These are phyloP conservation scores for Fusarium xylarioides DNA, from an alignment of 2,329 filamentous ascomycete genomes.

Conservation along the genomic window DNA sequence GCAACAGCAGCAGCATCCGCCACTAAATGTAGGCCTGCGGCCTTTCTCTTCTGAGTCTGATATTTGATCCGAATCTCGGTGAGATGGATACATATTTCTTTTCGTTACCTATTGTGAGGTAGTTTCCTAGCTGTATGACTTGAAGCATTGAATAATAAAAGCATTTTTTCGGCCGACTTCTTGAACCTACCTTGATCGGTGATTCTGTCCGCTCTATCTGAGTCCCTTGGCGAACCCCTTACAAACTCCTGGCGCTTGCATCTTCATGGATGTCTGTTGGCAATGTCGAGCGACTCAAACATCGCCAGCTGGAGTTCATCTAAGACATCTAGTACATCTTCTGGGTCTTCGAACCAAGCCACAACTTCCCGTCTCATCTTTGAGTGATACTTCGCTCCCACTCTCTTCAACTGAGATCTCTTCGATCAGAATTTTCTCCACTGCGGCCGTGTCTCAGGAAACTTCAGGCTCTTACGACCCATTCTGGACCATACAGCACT, in stretches of 20 bases:
- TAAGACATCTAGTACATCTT: too few species aligned
- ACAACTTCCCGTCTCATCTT: too few species aligned
- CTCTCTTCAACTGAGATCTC: not conserved
- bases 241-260: not conserved
- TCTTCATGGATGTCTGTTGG: not conserved
- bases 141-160: conserved; percentile 14
- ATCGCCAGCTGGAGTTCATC: not conserved
- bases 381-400: not conserved
- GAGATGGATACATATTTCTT: not conserved
- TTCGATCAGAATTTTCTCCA: not conserved
- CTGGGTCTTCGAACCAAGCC: too few species aligned
- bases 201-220: not conserved
- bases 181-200: not conserved
- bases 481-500: not conserved
- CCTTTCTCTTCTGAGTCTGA: not conserved
- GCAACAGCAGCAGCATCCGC: conserved; percentile 2
- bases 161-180: not conserved
- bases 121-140: conserved; percentile 15
- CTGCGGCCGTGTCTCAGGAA: not conserved
- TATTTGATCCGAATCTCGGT: not conserved
- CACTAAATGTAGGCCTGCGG: not conserved
- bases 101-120: not conserved
- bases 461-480: not conserved
- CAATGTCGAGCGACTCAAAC: not conserved
- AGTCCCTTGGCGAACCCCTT: fast-evolving